Percentiles rank a stretch among this genome's conserved stretches.
Conservation (phyloP, 2,329 filamentous ascomycete genomes). For the Pseudocercospora eumusae region DNA sequence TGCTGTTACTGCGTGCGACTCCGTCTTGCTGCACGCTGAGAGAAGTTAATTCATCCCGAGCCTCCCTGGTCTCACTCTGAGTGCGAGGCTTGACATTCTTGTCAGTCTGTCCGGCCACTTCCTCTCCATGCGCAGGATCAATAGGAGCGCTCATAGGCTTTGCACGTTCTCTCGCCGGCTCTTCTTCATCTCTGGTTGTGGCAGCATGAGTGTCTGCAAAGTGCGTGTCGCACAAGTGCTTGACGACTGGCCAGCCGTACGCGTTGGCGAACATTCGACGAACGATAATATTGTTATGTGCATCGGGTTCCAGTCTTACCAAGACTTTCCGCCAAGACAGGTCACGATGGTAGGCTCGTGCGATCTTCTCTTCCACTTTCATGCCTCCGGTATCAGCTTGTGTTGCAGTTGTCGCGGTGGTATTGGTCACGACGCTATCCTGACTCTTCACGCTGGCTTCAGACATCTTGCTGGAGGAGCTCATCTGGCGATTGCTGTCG, state of each 20-base stretch:
- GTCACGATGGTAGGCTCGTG: conserved; percentile 87
- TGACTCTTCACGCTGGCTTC: conserved; percentile 18
- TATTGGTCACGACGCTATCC: conserved; percentile 18
- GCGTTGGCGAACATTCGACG: conserved; percentile 96
- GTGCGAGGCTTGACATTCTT: conserved; percentile 44
- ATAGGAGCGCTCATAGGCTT: conserved; percentile 55
- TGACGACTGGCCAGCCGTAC: conserved; percentile 94
- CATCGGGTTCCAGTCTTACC: conserved; percentile 91
- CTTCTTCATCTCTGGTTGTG: conserved; percentile 66
- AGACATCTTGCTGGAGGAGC: conserved; percentile 28
- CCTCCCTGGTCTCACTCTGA: conserved; percentile 53
- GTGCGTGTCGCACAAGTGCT: conserved; percentile 92
- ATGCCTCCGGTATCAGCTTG: conserved; percentile 63
- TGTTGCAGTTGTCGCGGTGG: conserved; percentile 16
- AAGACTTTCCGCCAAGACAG: conserved; percentile 96
- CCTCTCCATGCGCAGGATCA: conserved; percentile 50
- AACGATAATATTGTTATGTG: conserved; percentile 98
- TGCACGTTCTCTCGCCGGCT: conserved; percentile 68
- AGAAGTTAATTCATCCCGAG: conserved; percentile 44
- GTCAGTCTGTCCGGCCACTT: conserved; percentile 45
- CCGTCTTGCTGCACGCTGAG: conserved; percentile 40
- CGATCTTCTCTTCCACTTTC: conserved; percentile 97
- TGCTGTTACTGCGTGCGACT: conserved; percentile 31
- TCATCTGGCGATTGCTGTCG: conserved; percentile 33
- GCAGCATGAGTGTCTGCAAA: conserved; percentile 75